These are phyloP conservation scores for Leccinum disarticulatum DNA, from an alignment of 768 basidiomycete genomes.

Conservation along the genomic window DNA sequence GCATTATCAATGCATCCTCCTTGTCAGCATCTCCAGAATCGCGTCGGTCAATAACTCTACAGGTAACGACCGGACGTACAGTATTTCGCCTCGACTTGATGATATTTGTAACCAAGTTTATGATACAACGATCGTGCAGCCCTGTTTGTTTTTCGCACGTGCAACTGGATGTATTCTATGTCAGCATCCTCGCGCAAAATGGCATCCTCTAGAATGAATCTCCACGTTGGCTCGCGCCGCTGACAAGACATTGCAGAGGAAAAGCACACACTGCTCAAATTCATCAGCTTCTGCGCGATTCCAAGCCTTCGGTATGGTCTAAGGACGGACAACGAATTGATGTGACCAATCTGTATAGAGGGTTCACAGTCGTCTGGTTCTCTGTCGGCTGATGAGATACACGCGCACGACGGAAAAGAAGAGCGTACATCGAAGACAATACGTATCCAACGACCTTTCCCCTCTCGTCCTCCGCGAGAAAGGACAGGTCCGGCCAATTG, in stretches of 20 bases:
- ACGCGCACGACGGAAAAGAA: no score
- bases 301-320: conserved; percentile 31
- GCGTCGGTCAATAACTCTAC: neutral
- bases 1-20: conserved; percentile 30
- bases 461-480: conserved; percentile 49
- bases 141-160: conserved; percentile 31
- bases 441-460: no score
- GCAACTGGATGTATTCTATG: conserved; percentile 26
- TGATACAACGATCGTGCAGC: conserved; percentile 24
- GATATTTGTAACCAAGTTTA: conserved; percentile 24
- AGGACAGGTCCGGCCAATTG: conserved; percentile 54
- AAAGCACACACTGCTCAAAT: conserved; percentile 22
- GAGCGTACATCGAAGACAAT: no score
- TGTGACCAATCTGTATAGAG: no score
- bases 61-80: conserved; percentile 20
- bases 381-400: no score
- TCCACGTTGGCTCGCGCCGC: conserved; percentile 2
- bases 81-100: conserved; percentile 19
- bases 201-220: conserved; percentile 20
- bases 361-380: no score
- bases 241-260: neutral
- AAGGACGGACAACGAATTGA: conserved; percentile 32
- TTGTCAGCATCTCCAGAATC: conserved; percentile 23
- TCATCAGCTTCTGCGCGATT: conserved; percentile 29
- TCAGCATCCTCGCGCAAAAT: conserved; percentile 18